These are phyloP conservation scores for Corchorus olitorius DNA, from an alignment of 345 rosid species.

Conservation along the genomic window DNA sequence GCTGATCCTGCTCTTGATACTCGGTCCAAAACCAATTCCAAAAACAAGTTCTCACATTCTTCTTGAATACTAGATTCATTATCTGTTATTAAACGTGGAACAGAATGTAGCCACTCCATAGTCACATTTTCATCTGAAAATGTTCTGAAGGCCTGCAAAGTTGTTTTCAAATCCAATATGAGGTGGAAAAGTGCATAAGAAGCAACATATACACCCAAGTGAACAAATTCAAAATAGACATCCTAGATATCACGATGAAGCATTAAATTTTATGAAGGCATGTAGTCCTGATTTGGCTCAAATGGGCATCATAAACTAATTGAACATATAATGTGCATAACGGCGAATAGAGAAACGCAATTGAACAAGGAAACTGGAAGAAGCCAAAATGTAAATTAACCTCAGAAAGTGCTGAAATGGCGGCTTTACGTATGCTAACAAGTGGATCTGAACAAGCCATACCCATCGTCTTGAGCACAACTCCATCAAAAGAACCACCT, in stretches of 20 bases:
- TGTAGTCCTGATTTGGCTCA: background rate
- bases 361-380: conserved; percentile 11
- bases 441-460: conserved; percentile 94
- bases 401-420: conserved; percentile 86
- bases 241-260: background rate
- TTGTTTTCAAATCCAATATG: conserved; percentile 17
- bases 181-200: conserved; percentile 21
- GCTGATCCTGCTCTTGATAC: conserved; percentile 59
- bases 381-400: conserved; percentile 41
- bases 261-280: conserved; percentile 1
- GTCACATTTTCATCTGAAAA: conserved; percentile 64
- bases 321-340: conserved; percentile 1
- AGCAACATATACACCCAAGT: conserved; percentile 10
- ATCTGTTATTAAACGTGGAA: conserved; percentile 82
- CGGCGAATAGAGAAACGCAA: background rate
- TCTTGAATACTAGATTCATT: conserved; percentile 92
- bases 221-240: background rate
- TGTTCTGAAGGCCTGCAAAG: conserved; percentile 64
- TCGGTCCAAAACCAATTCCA: conserved; percentile 76
- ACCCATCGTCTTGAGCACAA: conserved; percentile 73
- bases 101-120: conserved; percentile 87
- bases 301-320: conserved; percentile 5
- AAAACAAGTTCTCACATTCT: conserved; percentile 90
- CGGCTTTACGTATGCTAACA: conserved; percentile 90
- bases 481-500: conserved; percentile 64